Evolutionary conservation across 345 rosid species (phyloP).

Genomic region (Euphorbia pulcherrima): DNA sequence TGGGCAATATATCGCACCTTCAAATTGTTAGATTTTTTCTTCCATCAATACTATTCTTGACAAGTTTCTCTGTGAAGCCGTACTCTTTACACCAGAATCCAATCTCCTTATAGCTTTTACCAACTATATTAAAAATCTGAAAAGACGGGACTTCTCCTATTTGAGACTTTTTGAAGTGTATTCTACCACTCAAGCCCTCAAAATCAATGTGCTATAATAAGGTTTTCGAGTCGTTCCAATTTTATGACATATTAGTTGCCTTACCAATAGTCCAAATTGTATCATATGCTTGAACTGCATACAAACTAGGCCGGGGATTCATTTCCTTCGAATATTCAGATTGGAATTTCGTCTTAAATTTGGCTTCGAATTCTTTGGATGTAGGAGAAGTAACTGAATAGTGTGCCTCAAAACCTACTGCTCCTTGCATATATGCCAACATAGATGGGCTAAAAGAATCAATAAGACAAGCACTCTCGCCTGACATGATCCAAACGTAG

Average conservation of each 20-base stretch:
- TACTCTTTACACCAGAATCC: background rate
- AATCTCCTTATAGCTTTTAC: background rate
- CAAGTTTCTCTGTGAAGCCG: background rate
- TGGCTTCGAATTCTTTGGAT: background rate
- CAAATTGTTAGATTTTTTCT: background rate
- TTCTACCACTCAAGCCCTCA: conserved; percentile 6
- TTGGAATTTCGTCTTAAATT: background rate
- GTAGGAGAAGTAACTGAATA: background rate
- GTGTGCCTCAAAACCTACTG: background rate
- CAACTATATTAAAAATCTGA: background rate
- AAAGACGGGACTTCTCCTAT: background rate
- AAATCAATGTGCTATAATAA: conserved; percentile 1
- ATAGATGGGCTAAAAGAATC: background rate
- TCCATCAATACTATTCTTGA: background rate
- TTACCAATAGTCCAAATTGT: background rate
- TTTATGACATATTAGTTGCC: background rate
- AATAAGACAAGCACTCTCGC: background rate
- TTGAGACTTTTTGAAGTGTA: background rate
- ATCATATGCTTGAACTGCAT: conserved; percentile 4
- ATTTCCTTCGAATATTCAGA: conserved; percentile 1
- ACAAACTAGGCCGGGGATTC: background rate
- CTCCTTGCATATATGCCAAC: background rate
- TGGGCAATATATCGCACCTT: background rate
- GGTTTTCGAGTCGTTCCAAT: background rate
- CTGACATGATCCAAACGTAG: conserved; percentile 3